These are phyloP conservation scores for Solanum habrochaites DNA, from an alignment of 257 asterid genomes.

Conservation along the genomic window DNA sequence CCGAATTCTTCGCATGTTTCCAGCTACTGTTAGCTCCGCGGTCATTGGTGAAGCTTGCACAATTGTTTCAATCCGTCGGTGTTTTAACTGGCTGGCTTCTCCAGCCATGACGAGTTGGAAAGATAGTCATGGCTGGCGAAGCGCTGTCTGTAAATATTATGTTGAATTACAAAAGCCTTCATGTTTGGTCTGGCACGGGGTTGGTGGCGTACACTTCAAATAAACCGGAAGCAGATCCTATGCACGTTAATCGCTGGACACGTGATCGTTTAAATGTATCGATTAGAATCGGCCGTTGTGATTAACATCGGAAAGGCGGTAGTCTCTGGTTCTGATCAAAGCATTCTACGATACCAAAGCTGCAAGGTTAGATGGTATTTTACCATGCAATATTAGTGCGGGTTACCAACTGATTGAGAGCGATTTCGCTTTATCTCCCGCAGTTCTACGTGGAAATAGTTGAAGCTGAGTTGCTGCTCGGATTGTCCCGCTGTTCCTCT, in stretches of 20 bases:
- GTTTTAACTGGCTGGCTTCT: constrained; percentile 23
- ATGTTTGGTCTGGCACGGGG: constrained; percentile 23
- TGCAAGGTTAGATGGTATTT: constrained; percentile 20
- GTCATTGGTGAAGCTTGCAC: constrained; percentile 20
- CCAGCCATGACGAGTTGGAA: constrained; percentile 26
- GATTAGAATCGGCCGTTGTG: background rate
- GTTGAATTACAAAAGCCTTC: constrained; percentile 11
- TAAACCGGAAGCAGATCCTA: constrained; percentile 18
- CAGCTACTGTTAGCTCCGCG: constrained; percentile 20
- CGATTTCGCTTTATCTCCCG: constrained; percentile 8
- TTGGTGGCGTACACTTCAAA: constrained; percentile 18
- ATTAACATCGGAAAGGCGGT: constrained; percentile 7
- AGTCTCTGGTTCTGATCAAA: constrained; percentile 18
- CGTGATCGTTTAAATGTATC: constrained; percentile 11
- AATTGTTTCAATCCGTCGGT: constrained; percentile 23
- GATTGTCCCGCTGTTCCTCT: constrained; percentile 19
- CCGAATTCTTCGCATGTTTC: constrained; percentile 28
- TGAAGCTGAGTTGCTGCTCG: constrained; percentile 9
- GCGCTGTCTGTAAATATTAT: constrained; percentile 7
- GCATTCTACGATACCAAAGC: constrained; percentile 13
- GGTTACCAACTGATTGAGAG: constrained; percentile 5
- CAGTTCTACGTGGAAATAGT: background rate
- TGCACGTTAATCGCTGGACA: constrained; percentile 13
- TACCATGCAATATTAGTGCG: constrained; percentile 13
- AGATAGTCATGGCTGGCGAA: constrained; percentile 30